Conservation (phyloP, 352 stramenopile species). For the Ophiocytium majus region DNA sequence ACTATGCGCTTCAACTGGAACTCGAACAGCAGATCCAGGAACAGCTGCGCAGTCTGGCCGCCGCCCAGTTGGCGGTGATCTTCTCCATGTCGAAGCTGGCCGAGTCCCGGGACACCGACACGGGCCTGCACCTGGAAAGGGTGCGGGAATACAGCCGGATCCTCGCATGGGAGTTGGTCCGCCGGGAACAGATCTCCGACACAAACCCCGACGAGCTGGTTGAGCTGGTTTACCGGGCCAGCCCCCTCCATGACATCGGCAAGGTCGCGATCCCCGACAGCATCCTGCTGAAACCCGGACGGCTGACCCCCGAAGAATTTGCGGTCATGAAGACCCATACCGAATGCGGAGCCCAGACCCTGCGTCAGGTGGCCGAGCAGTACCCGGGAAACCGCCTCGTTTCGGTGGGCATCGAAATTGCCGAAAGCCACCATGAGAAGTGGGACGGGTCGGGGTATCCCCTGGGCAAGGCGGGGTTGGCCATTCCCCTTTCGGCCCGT, state of each 20-base stretch:
- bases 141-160: neutral
- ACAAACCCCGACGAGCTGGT: neutral
- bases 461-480: neutral
- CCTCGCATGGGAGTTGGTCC: neutral
- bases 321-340: slow-evolving; percentile 7
- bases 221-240: slow-evolving; percentile 59
- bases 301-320: neutral
- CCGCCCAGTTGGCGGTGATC: no score
- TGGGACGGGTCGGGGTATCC: neutral
- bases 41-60: no score
- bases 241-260: slow-evolving; percentile 1
- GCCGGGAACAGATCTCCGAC: no score
- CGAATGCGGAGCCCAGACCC: neutral
- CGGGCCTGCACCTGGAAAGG: neutral
- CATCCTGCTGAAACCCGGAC: slow-evolving; percentile 3
- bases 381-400: neutral
- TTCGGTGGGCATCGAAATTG: neutral
- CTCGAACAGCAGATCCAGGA: no score
- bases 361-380: neutral
- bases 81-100: no score
- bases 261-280: neutral
- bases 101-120: neutral
- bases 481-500: neutral
- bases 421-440: neutral
- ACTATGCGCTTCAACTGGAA: no score